Evolutionary conservation across 177 flowering plant species (phyloP).

Genomic region (Tripterygium wilfordii): DNA sequence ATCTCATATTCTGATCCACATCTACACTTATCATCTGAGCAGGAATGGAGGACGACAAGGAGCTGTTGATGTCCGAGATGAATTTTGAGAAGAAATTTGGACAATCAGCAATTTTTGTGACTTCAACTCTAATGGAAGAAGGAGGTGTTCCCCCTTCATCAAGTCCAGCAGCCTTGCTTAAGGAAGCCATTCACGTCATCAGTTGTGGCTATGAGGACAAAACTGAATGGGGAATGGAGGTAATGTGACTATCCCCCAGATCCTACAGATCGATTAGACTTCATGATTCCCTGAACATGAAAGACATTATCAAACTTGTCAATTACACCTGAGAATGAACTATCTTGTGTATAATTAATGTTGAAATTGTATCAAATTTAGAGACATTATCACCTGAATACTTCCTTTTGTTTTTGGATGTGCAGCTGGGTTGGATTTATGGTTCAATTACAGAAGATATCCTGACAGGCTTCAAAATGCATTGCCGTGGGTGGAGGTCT

Average conservation of each 20-base stretch:
- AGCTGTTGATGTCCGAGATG: slow-evolving; percentile 78
- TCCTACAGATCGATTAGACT: background rate
- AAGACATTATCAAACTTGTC: too few relatives aligned
- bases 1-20: too few relatives aligned
- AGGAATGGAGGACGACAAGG: slow-evolving; percentile 69
- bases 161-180: slow-evolving; percentile 80
- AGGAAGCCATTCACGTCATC: slow-evolving; percentile 95
- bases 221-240: slow-evolving; percentile 94
- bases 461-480: slow-evolving; percentile 94
- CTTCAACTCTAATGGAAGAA: slow-evolving; percentile 82
- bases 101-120: slow-evolving; percentile 77
- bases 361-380: too few relatives aligned
- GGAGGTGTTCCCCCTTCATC: slow-evolving; percentile 97
- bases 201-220: slow-evolving; percentile 98
- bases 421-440: slow-evolving; percentile 94
- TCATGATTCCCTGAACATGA: too few relatives aligned
- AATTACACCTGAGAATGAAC: too few relatives aligned
- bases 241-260: slow-evolving; percentile 14
- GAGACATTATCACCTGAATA: too few relatives aligned
- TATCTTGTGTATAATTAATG: too few relatives aligned
- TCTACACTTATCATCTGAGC: too few relatives aligned
- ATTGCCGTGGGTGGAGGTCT: slow-evolving; percentile 96
- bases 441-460: slow-evolving; percentile 96
- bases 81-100: slow-evolving; percentile 88
- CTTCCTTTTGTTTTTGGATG: too few relatives aligned